These are phyloP conservation scores for Ziziphus jujuba DNA, from an alignment of 306 rosid species.

Conservation along the genomic window DNA sequence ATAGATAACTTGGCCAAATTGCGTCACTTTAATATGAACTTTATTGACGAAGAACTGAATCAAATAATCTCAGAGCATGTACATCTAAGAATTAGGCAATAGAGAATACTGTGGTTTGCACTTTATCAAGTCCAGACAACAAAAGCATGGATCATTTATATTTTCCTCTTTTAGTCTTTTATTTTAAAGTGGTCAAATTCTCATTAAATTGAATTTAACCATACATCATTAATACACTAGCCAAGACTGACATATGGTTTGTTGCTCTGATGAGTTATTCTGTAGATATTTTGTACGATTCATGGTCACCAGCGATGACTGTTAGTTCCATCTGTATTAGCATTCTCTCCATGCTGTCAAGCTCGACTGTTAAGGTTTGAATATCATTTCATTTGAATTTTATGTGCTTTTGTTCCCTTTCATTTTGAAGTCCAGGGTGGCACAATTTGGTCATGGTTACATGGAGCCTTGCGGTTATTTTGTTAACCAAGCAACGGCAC, in stretches of 20 bases:
- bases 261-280: conserved; percentile 19
- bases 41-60: too few species aligned
- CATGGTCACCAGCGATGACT: conserved; percentile 99
- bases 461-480: neutral
- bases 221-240: neutral
- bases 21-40: too few species aligned
- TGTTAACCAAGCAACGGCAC: conserved; percentile 1
- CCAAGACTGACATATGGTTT: conserved; percentile 34
- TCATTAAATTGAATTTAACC: neutral
- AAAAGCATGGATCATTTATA: neutral
- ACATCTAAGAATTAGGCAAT: too few species aligned
- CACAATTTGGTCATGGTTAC: neutral
- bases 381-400: conserved; percentile 21
- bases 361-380: conserved; percentile 89
- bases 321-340: conserved; percentile 99
- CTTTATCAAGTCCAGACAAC: neutral
- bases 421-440: neutral
- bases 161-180: neutral
- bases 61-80: too few species aligned
- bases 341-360: conserved; percentile 99
- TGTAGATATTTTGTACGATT: conserved; percentile 97
- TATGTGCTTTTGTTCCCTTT: conserved; percentile 14
- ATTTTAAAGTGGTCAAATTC: neutral
- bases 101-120: neutral
- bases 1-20: too few species aligned